Evolutionary conservation across 306 rosid genomes (phyloP), one percentile per base, ranked within the genome.

Genomic region (Cicer cuneatum): DNA sequence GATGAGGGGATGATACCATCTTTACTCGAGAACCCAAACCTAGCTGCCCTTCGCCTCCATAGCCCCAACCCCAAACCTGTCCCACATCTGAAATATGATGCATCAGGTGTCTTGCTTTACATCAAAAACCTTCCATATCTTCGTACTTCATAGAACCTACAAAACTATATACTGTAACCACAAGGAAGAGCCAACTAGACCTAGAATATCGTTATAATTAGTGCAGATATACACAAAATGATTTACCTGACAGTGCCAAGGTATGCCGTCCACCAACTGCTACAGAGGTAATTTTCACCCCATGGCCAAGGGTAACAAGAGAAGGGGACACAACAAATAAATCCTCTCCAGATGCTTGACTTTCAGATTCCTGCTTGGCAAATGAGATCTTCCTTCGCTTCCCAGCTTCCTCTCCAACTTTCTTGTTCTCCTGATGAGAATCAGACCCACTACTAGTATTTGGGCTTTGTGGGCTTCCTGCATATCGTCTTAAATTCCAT

Each of bases 31-130:
- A 82, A 71, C 97, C 98, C 93, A 91, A 85, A 82, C 98, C 98
- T 70, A 93, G 95, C 78, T 93, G 98, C 64, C 98, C 98, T 86
- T 93, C 97, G 9, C 97, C 98, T 85, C 98, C 98, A 80, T 93
- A 90, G 93, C 98, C 98, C 97, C 98, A 93, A 85, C 98, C 98
- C 98, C 98, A 93, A 74, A 90, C 98, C 97, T 93, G 97, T 86
- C 96, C 96, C 96, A 91, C 76, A 93, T 90, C 97, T 93, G 92
- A 87, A 86, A 83, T 78, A 87, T 87, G 93, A 82, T 81, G 85
- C 97, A 90, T 86, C 96, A 93, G 84, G 84, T 76, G 85, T 82
- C 93, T 83, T 82, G 85, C 89, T 69, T 87, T 90, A 90, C 90
- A 89, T 87, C 85, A 93, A 89, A 90, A 87, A 89, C 76, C 93